Evolutionary conservation across 108 stramenopile species (phyloP).

Genomic region (Nannochloropsis salina): DNA sequence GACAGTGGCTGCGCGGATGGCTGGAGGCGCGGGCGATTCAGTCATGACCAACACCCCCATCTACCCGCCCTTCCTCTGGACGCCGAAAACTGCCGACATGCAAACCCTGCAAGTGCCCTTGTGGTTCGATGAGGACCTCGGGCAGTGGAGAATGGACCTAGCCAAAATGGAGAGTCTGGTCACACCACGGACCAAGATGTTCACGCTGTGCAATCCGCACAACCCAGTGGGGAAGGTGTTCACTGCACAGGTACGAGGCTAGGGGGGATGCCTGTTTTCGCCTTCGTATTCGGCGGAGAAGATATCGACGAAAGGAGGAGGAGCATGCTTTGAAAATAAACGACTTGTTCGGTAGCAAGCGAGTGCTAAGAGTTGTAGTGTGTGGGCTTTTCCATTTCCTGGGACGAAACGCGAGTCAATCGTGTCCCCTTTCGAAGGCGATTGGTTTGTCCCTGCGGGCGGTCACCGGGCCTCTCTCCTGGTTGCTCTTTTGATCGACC

Average conservation of each 20-base stretch:
- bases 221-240: slow-evolving; percentile 42
- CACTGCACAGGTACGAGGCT: slow-evolving; percentile 19
- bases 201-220: slow-evolving; percentile 43
- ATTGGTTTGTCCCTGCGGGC: no score
- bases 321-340: no score
- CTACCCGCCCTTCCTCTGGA: slow-evolving; percentile 40
- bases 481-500: no score
- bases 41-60: slow-evolving; percentile 20
- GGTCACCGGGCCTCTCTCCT: no score
- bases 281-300: no score
- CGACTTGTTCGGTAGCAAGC: no score
- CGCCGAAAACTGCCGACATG: slow-evolving; percentile 26
- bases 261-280: neutral
- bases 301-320: no score
- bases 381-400: no score
- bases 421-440: no score
- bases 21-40: neutral
- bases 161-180: slow-evolving; percentile 28
- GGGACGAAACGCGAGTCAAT: no score
- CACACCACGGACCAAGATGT: neutral
- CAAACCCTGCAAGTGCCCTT: neutral
- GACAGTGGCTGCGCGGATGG: slow-evolving; percentile 2
- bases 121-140: neutral
- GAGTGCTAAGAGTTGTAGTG: no score
- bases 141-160: slow-evolving; percentile 27